Conservation (phyloP, 139 green algal species). For the Chlorella sp. region DNA sequence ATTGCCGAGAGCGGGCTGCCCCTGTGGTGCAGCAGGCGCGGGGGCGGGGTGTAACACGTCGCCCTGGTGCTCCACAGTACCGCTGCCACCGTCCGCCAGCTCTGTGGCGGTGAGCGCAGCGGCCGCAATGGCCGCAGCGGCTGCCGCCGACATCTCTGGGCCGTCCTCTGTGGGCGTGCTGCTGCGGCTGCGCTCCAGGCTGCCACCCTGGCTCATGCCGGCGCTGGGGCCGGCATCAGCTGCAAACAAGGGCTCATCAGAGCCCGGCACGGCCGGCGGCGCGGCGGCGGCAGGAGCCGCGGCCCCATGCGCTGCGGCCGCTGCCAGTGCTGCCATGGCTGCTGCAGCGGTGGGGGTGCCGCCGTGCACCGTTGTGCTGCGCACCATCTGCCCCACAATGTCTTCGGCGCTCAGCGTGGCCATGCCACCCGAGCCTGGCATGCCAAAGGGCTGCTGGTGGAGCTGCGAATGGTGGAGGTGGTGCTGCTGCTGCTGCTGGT, state of each 20-base stretch:
- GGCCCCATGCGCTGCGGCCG: background rate
- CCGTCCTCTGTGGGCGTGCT: background rate
- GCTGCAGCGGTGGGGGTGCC: background rate
- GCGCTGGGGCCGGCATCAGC: background rate
- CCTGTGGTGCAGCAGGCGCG: background rate
- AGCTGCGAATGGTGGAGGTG: background rate
- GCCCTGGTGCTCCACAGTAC: background rate
- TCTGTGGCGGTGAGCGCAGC: background rate
- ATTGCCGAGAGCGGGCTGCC: background rate
- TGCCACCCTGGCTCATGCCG: background rate
- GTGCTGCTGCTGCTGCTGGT: background rate
- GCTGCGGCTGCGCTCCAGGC: background rate
- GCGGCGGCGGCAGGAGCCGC: background rate
- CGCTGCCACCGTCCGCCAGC: background rate
- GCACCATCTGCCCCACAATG: conserved; percentile 9
- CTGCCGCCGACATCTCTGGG: too few relatives aligned
- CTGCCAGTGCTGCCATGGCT: background rate
- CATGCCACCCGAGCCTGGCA: background rate
- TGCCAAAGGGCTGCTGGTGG: background rate
- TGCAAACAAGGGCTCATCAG: background rate
- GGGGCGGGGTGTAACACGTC: background rate
- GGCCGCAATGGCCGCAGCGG: too few relatives aligned
- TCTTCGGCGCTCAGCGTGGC: background rate
- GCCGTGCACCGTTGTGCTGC: background rate
- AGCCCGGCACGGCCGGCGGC: background rate